Evolutionary conservation across 345 rosid genomes (phyloP).

Genomic region (Lepidium didymum): DNA sequence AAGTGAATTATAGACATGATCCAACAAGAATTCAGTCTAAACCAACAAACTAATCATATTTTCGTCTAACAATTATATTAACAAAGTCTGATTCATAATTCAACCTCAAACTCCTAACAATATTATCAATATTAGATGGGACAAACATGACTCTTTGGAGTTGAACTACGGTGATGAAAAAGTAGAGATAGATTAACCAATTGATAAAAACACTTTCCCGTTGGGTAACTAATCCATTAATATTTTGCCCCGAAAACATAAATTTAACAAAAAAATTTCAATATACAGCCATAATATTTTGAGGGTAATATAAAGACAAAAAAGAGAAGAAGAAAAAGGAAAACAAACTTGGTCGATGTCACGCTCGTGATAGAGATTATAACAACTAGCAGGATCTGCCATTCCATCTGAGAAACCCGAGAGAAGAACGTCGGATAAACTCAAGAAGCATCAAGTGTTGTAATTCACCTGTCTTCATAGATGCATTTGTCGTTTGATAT

Average conservation of each 20-base stretch:
- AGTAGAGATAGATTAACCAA: no score
- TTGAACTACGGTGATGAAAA: no score
- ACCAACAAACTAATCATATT: no score
- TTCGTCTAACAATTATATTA: no score
- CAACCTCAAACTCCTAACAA: no score
- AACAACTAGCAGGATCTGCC: constrained; percentile 84
- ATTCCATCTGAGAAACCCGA: constrained; percentile 88
- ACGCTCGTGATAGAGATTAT: constrained; percentile 62
- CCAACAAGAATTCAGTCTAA: no score
- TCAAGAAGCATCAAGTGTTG: constrained; percentile 50
- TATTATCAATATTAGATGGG: no score
- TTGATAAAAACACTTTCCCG: no score
- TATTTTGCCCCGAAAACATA: not conserved
- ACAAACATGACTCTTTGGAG: no score
- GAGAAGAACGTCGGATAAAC: constrained; percentile 40
- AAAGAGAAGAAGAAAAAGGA: not conserved
- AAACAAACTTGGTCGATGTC: constrained; percentile 72
- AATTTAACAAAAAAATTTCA: no score
- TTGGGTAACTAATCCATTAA: not conserved
- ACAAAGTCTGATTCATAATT: no score
- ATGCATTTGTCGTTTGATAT: constrained; percentile 45
- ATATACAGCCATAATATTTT: not conserved
- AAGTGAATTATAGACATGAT: not conserved
- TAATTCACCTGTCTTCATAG: constrained; percentile 78
- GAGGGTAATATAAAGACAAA: not conserved